Evolutionary conservation across 441 rosid genomes (phyloP), one percentile per base, ranked within the genome.

Genomic region (Croton laevigatus): DNA sequence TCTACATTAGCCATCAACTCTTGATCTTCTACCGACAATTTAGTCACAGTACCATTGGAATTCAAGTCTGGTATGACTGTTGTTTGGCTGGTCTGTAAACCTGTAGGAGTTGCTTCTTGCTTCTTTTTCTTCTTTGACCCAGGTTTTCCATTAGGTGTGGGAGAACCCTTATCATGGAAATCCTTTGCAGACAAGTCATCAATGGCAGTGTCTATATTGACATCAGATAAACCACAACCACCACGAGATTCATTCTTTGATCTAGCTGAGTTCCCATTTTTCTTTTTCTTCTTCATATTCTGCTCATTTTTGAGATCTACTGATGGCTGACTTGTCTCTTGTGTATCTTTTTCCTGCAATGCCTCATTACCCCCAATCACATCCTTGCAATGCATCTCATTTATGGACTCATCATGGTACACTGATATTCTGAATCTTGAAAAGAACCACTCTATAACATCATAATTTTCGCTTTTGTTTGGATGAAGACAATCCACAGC

Each of bases 381-480:
- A 70, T 73, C 85, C 83, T 79, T 85, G 79, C 83, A 84, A 80
- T 80, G 79, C 79, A 58, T 79, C 78, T 86, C 91, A 66, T 81
- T 78, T 69, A 83, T 80, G 59, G 79, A 81, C 74, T 91, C 96
- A 59, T 88, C 94, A 55, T 76, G 94, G 80, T 76, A 88, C 42
- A 66, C 77, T 0, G 86, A 86, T 57, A 84, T 90, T 83, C 99
- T 87, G 75, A 88, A 90, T 79, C 77, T 87, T 68, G 94, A 86
- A 82, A 90, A 89, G 82, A 94, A 89, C 94, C 93, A 86, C 69
- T 86, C 94, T 23, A 71, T 59, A 23, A 77, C 62, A 62, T 80
- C 83, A 23, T 82, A 79, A 62, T 80, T 81, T 61, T 75, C 73
- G 44, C 71, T 82, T 78, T 80, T 81, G 23, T 67, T 79, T 10